Conservation (phyloP, 352 stramenopile genomes). For the Globisporangium acanthophoron region DNA sequence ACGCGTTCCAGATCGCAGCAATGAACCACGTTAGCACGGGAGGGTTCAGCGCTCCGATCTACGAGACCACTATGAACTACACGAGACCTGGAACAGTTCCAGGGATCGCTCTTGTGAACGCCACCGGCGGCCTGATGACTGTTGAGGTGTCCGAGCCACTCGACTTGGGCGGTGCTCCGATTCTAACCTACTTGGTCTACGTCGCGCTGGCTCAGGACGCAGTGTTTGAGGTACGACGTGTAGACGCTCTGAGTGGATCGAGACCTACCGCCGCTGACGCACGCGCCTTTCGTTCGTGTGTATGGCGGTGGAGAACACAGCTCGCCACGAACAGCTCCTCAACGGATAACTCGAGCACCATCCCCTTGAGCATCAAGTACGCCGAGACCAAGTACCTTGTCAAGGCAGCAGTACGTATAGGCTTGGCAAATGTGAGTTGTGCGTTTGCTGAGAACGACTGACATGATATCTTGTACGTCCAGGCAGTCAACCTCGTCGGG, state of each 20-base stretch:
- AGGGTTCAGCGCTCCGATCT: constrained; percentile 7
- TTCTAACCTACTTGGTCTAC: constrained; percentile 27
- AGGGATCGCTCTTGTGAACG: constrained; percentile 18
- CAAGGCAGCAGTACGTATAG: constrained; percentile 29
- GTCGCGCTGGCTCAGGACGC: background rate
- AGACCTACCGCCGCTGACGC: background rate
- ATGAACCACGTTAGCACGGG: constrained; percentile 33
- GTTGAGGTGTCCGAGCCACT: constrained; percentile 23
- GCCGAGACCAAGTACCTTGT: constrained; percentile 32
- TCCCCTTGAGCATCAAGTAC: constrained; percentile 30
- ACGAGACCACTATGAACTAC: constrained; percentile 28
- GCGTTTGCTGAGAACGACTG: too few species aligned
- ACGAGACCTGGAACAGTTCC: constrained; percentile 27
- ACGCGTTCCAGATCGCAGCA: constrained; percentile 31
- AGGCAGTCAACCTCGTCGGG: constrained; percentile 43
- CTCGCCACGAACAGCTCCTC: background rate
- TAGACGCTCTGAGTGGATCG: too few species aligned
- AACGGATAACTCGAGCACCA: constrained; percentile 12
- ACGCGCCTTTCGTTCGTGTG: background rate
- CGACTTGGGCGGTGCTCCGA: constrained; percentile 35
- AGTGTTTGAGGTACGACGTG: constrained; percentile 4
- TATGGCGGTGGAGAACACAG: background rate
- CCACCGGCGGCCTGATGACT: constrained; percentile 42
- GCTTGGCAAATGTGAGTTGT: too few species aligned
- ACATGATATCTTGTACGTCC: background rate